Evolutionary conservation across 192 early-diverging fungal species (phyloP).

Genomic region (Geranomyces michiganensis): DNA sequence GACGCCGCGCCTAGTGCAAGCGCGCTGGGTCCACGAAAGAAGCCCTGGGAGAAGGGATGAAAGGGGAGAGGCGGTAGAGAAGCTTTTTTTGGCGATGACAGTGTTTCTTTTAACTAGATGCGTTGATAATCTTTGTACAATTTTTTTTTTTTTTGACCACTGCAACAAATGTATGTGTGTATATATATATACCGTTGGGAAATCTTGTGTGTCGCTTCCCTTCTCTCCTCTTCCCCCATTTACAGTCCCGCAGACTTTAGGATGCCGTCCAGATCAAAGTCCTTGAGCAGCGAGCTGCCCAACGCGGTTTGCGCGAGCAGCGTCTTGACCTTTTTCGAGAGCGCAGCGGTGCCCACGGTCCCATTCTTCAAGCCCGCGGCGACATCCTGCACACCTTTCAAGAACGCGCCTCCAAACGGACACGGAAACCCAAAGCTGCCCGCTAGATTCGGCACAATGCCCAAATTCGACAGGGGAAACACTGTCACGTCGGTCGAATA

Average conservation of each 20-base stretch:
- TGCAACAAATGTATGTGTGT: too few species aligned
- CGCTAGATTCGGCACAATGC: slow-evolving; percentile 8
- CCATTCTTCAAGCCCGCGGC: slow-evolving; percentile 13
- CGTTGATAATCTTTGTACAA: too few species aligned
- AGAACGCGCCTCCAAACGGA: slow-evolving; percentile 2
- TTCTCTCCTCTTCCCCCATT: background rate
- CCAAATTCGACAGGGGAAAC: slow-evolving; percentile 23
- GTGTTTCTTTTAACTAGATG: too few species aligned
- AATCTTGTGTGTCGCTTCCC: too few species aligned
- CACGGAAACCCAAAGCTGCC: slow-evolving; percentile 16
- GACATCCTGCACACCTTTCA: slow-evolving; percentile 2
- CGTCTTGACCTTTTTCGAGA: background rate
- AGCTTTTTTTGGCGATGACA: too few species aligned
- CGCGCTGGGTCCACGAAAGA: slow-evolving; percentile 23
- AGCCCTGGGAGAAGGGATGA: slow-evolving; percentile 41
- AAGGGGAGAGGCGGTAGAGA: background rate
- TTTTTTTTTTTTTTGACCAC: too few species aligned
- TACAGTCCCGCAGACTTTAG: background rate
- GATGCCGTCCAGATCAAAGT: background rate
- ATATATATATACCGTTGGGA: too few species aligned
- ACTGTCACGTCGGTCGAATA: slow-evolving; percentile 32
- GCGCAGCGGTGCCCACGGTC: background rate
- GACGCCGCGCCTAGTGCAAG: slow-evolving; percentile 24
- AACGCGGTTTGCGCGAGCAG: background rate
- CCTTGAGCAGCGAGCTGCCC: slow-evolving; percentile 1